These are phyloP conservation scores for Plectosphaerella plurivora DNA, from an alignment of 2,329 filamentous ascomycete genomes.

Conservation along the genomic window DNA sequence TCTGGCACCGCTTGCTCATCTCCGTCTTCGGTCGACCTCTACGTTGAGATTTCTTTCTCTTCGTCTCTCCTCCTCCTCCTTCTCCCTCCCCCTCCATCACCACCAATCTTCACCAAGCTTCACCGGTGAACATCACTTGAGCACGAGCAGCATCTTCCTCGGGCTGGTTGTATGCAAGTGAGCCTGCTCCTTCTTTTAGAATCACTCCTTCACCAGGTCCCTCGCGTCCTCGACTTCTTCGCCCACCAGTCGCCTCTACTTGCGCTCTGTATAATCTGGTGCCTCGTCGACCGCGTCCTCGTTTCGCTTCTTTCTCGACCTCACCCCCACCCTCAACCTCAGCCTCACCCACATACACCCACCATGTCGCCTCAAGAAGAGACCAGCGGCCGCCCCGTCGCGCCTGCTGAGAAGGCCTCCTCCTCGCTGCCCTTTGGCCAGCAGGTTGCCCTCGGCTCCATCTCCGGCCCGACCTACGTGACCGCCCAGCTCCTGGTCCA, in stretches of 20 bases:
- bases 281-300: background rate
- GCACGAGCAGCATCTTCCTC: background rate
- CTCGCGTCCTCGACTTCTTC: background rate
- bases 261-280: background rate
- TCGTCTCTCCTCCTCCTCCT: background rate
- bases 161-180: constrained; percentile 2
- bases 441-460: constrained; percentile 49
- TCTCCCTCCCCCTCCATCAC: background rate
- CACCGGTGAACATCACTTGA: background rate
- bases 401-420: constrained; percentile 36
- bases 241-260: background rate
- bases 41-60: background rate
- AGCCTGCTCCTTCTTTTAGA: background rate
- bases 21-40: background rate
- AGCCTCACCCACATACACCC: constrained; percentile 12
- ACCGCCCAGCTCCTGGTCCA: constrained; percentile 92
- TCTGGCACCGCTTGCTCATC: background rate
- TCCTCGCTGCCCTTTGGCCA: constrained; percentile 55
- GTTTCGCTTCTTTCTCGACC: background rate
- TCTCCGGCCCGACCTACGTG: constrained; percentile 85
- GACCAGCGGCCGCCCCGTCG: constrained; percentile 12
- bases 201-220: constrained; percentile 2
- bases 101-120: background rate
- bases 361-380: constrained; percentile 20
- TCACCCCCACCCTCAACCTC: background rate